Percentiles rank a stretch among this genome's conserved stretches.
Evolutionary conservation across 2,329 filamentous ascomycete genomes (phyloP).

Genomic region (Mollisiaceae sp.): DNA sequence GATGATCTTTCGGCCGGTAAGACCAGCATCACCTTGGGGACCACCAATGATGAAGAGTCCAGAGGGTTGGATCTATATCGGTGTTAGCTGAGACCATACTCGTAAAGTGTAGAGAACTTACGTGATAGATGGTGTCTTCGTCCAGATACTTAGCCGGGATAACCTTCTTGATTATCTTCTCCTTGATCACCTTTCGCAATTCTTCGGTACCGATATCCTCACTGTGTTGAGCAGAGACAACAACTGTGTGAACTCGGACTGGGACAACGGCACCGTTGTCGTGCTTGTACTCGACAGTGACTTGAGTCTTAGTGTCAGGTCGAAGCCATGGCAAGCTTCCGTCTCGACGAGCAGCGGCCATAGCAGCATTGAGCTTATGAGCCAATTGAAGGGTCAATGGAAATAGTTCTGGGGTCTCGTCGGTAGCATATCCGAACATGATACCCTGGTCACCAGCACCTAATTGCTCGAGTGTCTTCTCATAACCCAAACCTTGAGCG

Average conservation of each 20-base stretch:
- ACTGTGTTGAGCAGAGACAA: conserved; percentile 94
- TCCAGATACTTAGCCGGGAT: conserved; percentile 93
- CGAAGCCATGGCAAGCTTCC: conserved; percentile 91
- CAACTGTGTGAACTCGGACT: conserved; percentile 91
- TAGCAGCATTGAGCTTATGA: conserved; percentile 96
- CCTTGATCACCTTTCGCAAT: conserved; percentile 90
- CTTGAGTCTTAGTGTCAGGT: conserved; percentile 99
- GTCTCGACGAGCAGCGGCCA: conserved; percentile 87
- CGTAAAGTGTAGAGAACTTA: conserved; percentile 51
- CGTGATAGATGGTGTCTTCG: conserved; percentile 94
- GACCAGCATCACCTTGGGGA: conserved; percentile 97
- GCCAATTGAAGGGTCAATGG: conserved; percentile 92
- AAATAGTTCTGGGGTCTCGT: conserved; percentile 97
- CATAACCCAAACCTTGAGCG: conserved; percentile 97
- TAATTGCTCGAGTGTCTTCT: conserved; percentile 95
- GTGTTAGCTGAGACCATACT: conserved; percentile 23
- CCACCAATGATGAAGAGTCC: conserved; percentile 99
- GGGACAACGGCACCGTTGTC: conserved; percentile 93
- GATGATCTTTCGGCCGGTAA: conserved; percentile 97
- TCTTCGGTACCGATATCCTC: conserved; percentile 87
- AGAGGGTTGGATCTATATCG: conserved; percentile 82
- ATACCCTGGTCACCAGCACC: conserved; percentile 99
- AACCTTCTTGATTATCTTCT: conserved; percentile 96
- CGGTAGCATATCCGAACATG: conserved; percentile 99
- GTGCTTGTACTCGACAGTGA: conserved; percentile 98